Conservation (phyloP, 768 basidiomycete genomes). For the Podaxis sp. region DNA sequence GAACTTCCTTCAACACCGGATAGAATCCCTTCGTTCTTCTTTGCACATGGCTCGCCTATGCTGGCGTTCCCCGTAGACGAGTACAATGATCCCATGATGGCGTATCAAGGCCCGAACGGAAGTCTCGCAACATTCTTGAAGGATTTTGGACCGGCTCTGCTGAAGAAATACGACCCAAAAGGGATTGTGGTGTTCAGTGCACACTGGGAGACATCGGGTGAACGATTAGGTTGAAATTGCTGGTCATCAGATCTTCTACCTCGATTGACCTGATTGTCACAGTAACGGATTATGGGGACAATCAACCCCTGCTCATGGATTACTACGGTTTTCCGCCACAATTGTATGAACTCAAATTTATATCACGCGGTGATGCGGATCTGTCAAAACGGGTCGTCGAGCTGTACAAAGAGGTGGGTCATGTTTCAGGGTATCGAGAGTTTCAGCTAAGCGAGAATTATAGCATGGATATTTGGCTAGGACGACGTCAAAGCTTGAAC, state of each 20-base stretch:
- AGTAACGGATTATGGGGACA: conserved; percentile 77
- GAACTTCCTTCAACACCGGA: conserved; percentile 50
- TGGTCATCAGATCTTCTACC: neutral
- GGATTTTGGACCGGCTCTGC: conserved; percentile 58
- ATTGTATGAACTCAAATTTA: conserved; percentile 62
- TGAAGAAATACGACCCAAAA: conserved; percentile 70
- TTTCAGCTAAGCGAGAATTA: neutral
- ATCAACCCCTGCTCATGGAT: conserved; percentile 72
- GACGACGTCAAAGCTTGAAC: conserved; percentile 42
- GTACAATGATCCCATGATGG: conserved; percentile 18
- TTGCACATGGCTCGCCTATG: conserved; percentile 64
- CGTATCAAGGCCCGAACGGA: conserved; percentile 43
- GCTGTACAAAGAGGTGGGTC: conserved; percentile 46
- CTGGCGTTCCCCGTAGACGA: conserved; percentile 32
- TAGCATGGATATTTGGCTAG: conserved; percentile 26
- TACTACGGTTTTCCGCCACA: conserved; percentile 64
- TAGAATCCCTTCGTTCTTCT: conserved; percentile 75
- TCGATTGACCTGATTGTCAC: neutral
- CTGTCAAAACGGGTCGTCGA: conserved; percentile 59
- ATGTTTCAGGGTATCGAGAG: neutral
- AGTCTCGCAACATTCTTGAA: conserved; percentile 54
- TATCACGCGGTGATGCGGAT: conserved; percentile 55
- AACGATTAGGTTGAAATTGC: conserved; percentile 50
- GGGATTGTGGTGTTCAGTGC: conserved; percentile 82
- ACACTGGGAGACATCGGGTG: conserved; percentile 68